Evolutionary conservation across 805 yeast species (phyloP).

Genomic region (Sungouiella blattae): DNA sequence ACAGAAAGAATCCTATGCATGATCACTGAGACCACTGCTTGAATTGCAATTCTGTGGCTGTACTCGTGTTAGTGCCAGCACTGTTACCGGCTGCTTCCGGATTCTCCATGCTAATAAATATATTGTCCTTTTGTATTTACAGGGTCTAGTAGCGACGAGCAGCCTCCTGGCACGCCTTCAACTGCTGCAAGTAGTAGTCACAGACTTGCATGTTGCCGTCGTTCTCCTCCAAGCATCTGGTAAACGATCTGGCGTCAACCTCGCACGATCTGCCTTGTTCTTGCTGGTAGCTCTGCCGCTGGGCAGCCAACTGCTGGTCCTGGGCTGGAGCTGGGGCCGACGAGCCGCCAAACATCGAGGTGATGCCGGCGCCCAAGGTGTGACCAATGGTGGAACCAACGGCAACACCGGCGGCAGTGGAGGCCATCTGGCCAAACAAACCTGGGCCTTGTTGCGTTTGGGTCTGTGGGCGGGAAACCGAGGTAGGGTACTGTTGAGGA

Average conservation of each 20-base stretch:
- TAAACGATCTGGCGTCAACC: conserved; percentile 89
- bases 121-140: conserved; percentile 4
- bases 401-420: conserved; percentile 99
- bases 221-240: conserved; percentile 92
- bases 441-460: conserved; percentile 64
- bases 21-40: too few relatives aligned
- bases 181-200: conserved; percentile 94
- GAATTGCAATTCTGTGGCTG: too few relatives aligned
- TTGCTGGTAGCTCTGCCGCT: conserved; percentile 32
- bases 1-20: too few relatives aligned
- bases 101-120: not conserved
- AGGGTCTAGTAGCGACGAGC: conserved; percentile 63
- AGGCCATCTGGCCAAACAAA: conserved; percentile 93
- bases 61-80: too few relatives aligned
- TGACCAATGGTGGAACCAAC: conserved; percentile 98
- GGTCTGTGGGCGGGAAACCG: conserved; percentile 44
- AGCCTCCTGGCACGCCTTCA: conserved; percentile 96
- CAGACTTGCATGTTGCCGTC: conserved; percentile 95
- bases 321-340: conserved; percentile 47
- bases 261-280: conserved; percentile 68
- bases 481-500: conserved; percentile 26
- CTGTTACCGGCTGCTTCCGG: too few relatives aligned
- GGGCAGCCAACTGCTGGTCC: conserved; percentile 39
- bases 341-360: conserved; percentile 84
- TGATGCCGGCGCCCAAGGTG: conserved; percentile 91